Conservation (phyloP, 768 basidiomycete genomes). For the Tylopilus sp. region DNA sequence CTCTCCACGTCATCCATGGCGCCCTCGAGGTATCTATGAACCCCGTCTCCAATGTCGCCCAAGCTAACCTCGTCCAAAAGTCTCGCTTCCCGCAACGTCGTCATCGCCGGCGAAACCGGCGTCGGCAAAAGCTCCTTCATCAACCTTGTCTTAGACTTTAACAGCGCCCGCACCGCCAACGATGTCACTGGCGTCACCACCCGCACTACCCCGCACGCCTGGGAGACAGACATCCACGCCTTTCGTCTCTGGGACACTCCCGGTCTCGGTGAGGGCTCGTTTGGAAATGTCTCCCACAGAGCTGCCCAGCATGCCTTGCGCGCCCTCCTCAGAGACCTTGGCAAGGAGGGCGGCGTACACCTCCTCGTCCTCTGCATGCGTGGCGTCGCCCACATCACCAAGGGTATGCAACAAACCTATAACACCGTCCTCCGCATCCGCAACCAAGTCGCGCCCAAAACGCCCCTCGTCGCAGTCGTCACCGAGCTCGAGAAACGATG, state of each 20-base stretch:
- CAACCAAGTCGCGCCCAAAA: conserved; percentile 17
- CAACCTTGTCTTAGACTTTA: conserved; percentile 17
- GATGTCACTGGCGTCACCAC: conserved; percentile 23
- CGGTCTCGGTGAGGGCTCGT: conserved; percentile 21
- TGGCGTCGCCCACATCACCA: conserved; percentile 16
- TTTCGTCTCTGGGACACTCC: conserved; percentile 26
- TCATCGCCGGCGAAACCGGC: conserved; percentile 24
- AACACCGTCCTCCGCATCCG: conserved; percentile 15
- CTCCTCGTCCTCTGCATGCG: conserved; percentile 27
- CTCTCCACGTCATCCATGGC: too few relatives aligned
- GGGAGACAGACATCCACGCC: conserved; percentile 18
- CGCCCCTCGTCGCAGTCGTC: conserved; percentile 24
- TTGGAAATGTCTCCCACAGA: conserved; percentile 20
- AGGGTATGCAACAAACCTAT: conserved; percentile 22
- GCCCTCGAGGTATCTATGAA: too few relatives aligned
- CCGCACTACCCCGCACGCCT: conserved; percentile 7
- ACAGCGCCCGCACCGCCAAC: conserved; percentile 18
- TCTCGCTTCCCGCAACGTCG: conserved; percentile 16
- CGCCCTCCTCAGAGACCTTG: conserved; percentile 15
- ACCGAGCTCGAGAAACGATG: conserved; percentile 25
- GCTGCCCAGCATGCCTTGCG: conserved; percentile 20
- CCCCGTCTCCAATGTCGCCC: too few relatives aligned
- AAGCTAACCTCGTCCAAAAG: not conserved
- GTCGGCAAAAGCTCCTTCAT: conserved; percentile 28
- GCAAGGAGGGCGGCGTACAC: conserved; percentile 23